phyloP scores from a whole-genome alignment of 768 basidiomycete species.

The Russula sp. region DNA sequence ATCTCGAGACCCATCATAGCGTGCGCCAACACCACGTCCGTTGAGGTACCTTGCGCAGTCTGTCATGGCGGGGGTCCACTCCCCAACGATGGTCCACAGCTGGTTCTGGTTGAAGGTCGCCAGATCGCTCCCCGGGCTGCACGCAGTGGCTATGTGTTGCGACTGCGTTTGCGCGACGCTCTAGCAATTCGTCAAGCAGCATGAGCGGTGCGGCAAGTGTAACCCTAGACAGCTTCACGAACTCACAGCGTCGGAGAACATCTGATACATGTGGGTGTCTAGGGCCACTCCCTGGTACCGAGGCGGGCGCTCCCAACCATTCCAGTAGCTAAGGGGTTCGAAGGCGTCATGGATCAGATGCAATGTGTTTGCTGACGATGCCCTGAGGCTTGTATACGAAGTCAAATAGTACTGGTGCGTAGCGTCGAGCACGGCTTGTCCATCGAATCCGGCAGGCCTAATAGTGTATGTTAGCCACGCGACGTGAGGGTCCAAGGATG shows the following conservation, averaged over 20 bases:
- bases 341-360: constrained; percentile 76
- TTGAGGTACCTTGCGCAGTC: constrained; percentile 82
- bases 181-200: constrained; percentile 27
- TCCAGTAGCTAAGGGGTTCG: constrained; percentile 66
- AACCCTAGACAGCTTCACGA: no score
- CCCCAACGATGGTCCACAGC: constrained; percentile 82
- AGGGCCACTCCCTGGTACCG: constrained; percentile 62
- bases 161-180: constrained; percentile 42
- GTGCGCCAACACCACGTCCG: constrained; percentile 63
- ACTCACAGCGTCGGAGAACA: constrained; percentile 53
- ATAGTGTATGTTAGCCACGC: constrained; percentile 27
- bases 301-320: constrained; percentile 49
- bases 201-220: not conserved
- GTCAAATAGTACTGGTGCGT: constrained; percentile 61
- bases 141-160: constrained; percentile 60
- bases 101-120: constrained; percentile 37
- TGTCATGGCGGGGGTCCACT: constrained; percentile 74
- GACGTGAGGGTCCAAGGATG: not conserved
- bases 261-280: constrained; percentile 76
- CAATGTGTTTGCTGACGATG: constrained; percentile 50
- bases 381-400: constrained; percentile 68
- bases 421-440: constrained; percentile 43
- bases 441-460: constrained; percentile 63
- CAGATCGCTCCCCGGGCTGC: constrained; percentile 41
- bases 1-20: constrained; percentile 50